These are phyloP conservation scores for Colletotrichum spinosum DNA, from an alignment of 2,329 filamentous ascomycete genomes.

Conservation along the genomic window DNA sequence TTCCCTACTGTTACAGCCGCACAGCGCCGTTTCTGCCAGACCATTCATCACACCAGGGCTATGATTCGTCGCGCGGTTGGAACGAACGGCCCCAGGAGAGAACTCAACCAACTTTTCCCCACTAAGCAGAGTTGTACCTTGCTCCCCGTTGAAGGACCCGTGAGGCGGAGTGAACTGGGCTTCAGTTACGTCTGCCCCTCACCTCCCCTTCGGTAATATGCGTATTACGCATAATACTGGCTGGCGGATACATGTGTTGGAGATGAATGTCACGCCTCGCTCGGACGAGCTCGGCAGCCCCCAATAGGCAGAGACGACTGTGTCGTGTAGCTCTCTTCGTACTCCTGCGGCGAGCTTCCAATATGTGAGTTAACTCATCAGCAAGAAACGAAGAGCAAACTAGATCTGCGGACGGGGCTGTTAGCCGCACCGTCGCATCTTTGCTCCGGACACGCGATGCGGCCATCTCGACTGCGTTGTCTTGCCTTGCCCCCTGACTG, in stretches of 20 bases:
- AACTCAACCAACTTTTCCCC: not conserved
- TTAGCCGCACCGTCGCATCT: not conserved
- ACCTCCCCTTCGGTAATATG: not conserved
- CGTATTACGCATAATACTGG: too few relatives aligned
- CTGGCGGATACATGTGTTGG: too few relatives aligned
- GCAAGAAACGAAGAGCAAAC: not conserved
- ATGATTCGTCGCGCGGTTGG: not conserved
- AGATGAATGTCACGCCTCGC: too few relatives aligned
- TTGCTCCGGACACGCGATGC: not conserved
- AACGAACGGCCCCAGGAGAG: not conserved
- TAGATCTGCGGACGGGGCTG: not conserved
- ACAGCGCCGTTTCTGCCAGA: too few relatives aligned
- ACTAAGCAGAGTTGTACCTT: not conserved
- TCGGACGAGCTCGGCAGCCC: not conserved
- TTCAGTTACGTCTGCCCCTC: not conserved
- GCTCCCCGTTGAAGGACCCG: constrained; percentile 19
- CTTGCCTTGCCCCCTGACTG: not conserved
- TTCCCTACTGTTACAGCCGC: too few relatives aligned
- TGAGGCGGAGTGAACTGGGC: constrained; percentile 12
- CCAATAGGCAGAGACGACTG: not conserved
- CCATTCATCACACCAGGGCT: too few relatives aligned
- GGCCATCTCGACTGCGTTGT: not conserved
- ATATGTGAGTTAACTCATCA: not conserved
- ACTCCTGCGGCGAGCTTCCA: not conserved
- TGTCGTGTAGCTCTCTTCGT: not conserved